phyloP scores from a whole-genome alignment of 2,329 filamentous ascomycete species.

The Microdochium nivale region DNA sequence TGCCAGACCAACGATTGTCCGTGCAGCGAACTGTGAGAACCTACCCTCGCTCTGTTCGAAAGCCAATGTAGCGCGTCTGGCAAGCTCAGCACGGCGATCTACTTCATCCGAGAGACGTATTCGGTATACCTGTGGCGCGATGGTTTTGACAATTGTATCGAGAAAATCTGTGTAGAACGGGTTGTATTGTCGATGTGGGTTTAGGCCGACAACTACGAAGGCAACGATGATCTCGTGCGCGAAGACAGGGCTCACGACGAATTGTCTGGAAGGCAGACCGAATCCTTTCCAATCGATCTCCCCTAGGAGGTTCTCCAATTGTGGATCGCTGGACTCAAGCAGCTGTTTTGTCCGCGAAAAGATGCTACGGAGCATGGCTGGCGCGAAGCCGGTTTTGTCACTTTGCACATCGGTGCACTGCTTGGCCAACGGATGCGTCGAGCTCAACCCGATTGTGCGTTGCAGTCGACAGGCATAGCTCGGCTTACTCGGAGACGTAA shows the following conservation, averaged over 20 bases:
- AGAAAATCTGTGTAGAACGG: conserved; percentile 12
- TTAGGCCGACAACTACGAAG: conserved; percentile 15
- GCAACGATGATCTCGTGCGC: conserved; percentile 9
- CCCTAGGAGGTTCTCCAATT: conserved; percentile 6
- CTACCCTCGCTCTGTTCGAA: conserved; percentile 14
- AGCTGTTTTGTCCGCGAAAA: conserved; percentile 7
- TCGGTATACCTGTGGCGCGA: conserved; percentile 11
- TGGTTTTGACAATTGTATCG: conserved; percentile 10
- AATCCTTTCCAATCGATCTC: conserved; percentile 9
- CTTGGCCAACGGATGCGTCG: conserved; percentile 6
- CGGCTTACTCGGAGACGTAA: conserved; percentile 4
- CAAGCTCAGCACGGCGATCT: conserved; percentile 11
- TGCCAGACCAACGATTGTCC: conserved; percentile 15
- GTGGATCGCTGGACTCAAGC: conserved; percentile 8
- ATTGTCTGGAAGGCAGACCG: conserved; percentile 9
- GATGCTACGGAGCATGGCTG: conserved; percentile 11
- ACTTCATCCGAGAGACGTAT: conserved; percentile 14
- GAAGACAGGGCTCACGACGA: conserved; percentile 11
- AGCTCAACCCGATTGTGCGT: conserved; percentile 9
- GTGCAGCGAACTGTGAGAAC: conserved; percentile 15
- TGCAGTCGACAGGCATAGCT: conserved; percentile 11
- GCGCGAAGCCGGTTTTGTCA: conserved; percentile 11
- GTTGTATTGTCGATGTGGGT: conserved; percentile 12
- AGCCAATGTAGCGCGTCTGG: conserved; percentile 10
- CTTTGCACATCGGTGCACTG: conserved; percentile 9